Base-by-base conservation (phyloP, 1,284 basidiomycete genomes). In the Thecaphora frezii region DNA sequence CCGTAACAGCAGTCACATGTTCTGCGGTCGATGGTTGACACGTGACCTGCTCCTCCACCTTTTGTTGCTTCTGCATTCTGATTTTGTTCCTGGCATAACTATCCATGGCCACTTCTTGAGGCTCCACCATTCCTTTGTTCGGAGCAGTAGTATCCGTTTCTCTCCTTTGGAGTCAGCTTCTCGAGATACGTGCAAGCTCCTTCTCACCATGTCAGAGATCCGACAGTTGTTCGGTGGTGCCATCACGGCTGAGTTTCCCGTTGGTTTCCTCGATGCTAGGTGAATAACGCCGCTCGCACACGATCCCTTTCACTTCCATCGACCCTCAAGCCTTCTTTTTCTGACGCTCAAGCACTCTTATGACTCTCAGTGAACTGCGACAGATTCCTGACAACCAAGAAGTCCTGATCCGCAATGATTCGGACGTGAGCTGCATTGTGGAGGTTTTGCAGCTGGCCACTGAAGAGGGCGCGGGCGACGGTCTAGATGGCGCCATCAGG, bases 371-470 rank as follows among this genome's bases (percentile, higher is more conserved):
- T 58, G 85, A 88, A 64, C 65, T 96, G 2, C 90, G 94, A 57
- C 91, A 97, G 82, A 84, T 99, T 13, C 94, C 96, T n/a, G 90
- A 98, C 78, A 93, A 86, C 14, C 94, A 99, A 80, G 96, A 98
- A 78, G 93, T 97, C 42, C 89, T 92, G 78, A 80, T 97, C 38
- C 87, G 87, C 46, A 84, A 85, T 2, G 80, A 86, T 47, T 87
- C 86, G 7, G 84, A 86, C 58, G 82, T 88, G 63, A 91, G 89
- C 71, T 84, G 93, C 58, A 86, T 98, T 54, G 79, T 97, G 23
- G 96, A 99, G 78, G 85, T 97, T 19, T 82, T 98, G 9, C 81
- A 91, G 79, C 82, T 85, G 43, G 88, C 93, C 44, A 85, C 86
- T 37, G 81, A 83, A 36, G 76, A 82, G 30, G 83, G 87, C 45